phyloP scores from a whole-genome alignment of 2,329 filamentous ascomycete species.

The Fusarium palustre region DNA sequence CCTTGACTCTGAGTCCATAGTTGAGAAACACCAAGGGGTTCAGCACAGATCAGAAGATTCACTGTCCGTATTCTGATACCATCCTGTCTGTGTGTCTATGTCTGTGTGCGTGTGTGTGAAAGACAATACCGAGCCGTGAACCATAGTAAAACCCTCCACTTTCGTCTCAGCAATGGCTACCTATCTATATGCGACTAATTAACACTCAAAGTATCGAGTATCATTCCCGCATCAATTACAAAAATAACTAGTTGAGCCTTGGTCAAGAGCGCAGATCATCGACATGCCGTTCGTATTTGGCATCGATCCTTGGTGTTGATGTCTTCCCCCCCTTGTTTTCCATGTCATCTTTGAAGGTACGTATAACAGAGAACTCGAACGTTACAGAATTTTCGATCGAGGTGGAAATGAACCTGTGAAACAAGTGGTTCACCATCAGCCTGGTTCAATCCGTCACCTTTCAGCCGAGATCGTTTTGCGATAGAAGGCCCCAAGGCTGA shows the following conservation, averaged over 20 bases:
- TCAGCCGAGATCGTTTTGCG: background rate
- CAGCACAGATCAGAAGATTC: slow-evolving; percentile 9
- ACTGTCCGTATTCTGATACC: background rate
- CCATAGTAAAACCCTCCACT: slow-evolving; percentile 8
- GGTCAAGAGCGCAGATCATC: slow-evolving; percentile 9
- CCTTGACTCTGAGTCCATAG: background rate
- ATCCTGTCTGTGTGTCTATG: background rate
- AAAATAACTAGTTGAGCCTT: slow-evolving; percentile 19
- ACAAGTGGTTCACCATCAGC: slow-evolving; percentile 15
- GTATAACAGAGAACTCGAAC: background rate
- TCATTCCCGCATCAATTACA: slow-evolving; percentile 13
- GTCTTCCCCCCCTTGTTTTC: slow-evolving; percentile 5
- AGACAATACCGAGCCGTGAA: slow-evolving; percentile 4
- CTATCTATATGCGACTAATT: background rate
- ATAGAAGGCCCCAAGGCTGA: slow-evolving; percentile 17
- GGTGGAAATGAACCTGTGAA: slow-evolving; percentile 20
- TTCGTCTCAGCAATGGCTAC: background rate
- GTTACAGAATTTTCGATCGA: slow-evolving; percentile 2
- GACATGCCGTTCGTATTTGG: background rate
- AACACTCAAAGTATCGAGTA: background rate
- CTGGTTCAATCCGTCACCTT: background rate
- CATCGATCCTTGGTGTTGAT: background rate
- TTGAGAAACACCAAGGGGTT: slow-evolving; percentile 1
- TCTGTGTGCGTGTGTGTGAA: background rate
- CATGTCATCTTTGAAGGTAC: background rate